phyloP scores from a whole-genome alignment of 148 eudicot genomes.

The Suaeda aralocaspica region DNA sequence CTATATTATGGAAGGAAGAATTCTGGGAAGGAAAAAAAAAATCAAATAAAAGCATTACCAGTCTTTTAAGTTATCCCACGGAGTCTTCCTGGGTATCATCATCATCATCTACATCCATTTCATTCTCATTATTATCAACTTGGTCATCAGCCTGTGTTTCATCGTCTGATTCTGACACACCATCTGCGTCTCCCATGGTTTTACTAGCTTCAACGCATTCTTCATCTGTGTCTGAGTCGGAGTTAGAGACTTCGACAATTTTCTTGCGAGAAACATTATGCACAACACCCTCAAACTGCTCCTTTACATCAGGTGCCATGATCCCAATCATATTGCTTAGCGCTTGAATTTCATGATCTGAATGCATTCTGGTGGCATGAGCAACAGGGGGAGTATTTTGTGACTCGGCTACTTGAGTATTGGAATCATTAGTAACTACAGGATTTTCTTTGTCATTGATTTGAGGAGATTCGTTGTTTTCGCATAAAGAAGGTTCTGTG shows the following conservation, averaged over 20 bases:
- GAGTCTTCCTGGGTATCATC: conserved; percentile 80
- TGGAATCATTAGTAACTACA: conserved; percentile 40
- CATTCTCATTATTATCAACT: conserved; percentile 27
- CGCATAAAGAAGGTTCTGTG: conserved; percentile 74
- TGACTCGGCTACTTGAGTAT: conserved; percentile 60
- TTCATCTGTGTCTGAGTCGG: conserved; percentile 72
- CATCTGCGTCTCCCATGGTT: conserved; percentile 21
- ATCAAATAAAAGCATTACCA: neutral
- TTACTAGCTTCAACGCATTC: conserved; percentile 43
- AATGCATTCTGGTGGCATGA: conserved; percentile 27
- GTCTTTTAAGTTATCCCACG: conserved; percentile 28
- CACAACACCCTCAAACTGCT: conserved; percentile 46
- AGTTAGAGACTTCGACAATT: conserved; percentile 33
- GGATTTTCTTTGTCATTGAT: conserved; percentile 31
- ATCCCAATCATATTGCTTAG: conserved; percentile 79
- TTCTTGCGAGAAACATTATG: conserved; percentile 29
- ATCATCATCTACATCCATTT: conserved; percentile 61
- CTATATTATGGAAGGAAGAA: neutral
- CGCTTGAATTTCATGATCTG: conserved; percentile 48
- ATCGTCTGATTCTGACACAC: conserved; percentile 42
- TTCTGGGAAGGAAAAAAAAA: neutral
- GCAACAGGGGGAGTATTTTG: conserved; percentile 32
- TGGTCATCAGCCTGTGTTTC: conserved; percentile 44
- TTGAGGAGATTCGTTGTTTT: conserved; percentile 64
- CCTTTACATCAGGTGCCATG: conserved; percentile 73